Conservation (phyloP, 805 yeast species). For the Candida palmyrensis region DNA sequence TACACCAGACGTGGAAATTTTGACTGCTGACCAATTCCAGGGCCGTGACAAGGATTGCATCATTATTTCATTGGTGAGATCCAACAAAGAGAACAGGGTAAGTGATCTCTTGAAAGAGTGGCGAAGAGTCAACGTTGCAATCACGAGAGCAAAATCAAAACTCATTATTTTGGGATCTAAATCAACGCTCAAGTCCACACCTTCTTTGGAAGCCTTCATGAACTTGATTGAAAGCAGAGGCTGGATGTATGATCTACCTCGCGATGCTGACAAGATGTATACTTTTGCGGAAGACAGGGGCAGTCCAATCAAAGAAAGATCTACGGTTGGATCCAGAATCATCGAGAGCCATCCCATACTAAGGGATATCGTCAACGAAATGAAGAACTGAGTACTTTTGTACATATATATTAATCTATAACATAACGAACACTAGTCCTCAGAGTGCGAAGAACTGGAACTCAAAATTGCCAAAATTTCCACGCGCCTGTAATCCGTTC, state of each 20-base stretch:
- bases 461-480: slow-evolving; percentile 22
- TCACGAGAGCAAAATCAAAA: slow-evolving; percentile 85
- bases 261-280: slow-evolving; percentile 35
- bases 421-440: not conserved
- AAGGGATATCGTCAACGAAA: slow-evolving; percentile 26
- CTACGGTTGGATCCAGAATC: slow-evolving; percentile 1
- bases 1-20: slow-evolving; percentile 54
- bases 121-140: slow-evolving; percentile 91
- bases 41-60: slow-evolving; percentile 94
- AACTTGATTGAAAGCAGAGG: slow-evolving; percentile 46
- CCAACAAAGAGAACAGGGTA: slow-evolving; percentile 58
- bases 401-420: not conserved
- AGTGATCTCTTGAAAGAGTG: slow-evolving; percentile 84
- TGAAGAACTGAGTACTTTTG: slow-evolving; percentile 8
- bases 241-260: slow-evolving; percentile 63
- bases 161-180: slow-evolving; percentile 79
- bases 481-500: slow-evolving; percentile 1
- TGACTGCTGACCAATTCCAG: slow-evolving; percentile 94
- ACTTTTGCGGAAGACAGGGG: slow-evolving; percentile 12
- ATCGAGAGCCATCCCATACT: slow-evolving; percentile 13
- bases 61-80: slow-evolving; percentile 82
- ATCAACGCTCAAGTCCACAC: slow-evolving; percentile 49
- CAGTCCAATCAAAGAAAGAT: slow-evolving; percentile 2
- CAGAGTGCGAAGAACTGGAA: slow-evolving; percentile 33
- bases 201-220: slow-evolving; percentile 56